Evolutionary conservation across 1,284 basidiomycete species (phyloP), one percentile per base, ranked within the genome.

Genomic region (Microbotryum scabiosae): DNA sequence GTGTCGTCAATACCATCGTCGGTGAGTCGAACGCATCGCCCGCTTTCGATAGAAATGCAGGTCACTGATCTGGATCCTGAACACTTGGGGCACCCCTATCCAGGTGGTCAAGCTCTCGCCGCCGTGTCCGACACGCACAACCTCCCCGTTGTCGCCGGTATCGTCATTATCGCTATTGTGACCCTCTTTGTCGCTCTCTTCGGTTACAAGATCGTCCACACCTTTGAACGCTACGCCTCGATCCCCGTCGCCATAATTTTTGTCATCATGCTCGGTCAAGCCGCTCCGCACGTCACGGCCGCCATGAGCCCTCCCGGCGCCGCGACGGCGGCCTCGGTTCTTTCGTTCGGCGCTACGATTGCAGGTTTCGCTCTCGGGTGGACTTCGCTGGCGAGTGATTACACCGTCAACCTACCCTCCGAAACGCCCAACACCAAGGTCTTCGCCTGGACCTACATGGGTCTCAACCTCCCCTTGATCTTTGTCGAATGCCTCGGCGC

Each of bases 231-330:
- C 8, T 69, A 86, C 5, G 78, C 85, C 5, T 91, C 88, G 85
- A 77, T 88, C 25, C 89, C 89, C 0, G 82, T 91, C 36, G 73
- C 85, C 75, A 72, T 90, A 56, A 83, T 90, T 59, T 83, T 85
- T 12, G 77, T 86, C 44, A 88, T 87, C 61, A 56, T 63, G 53
- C 51, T 63, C 43, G 67, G 65, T 18, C 63, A 69, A 47, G 61
- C 61, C 21, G 67, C 61, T 2, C 56, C 53, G n/a, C 36, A 60
- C 26, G 58, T 26, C 48, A 56, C 23, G 50, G 59, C 5, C 41
- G 59, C 56, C 2, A 41, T 56, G n/a, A 43, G 58, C 8, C 64
- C 75, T 2, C 68, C 76, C 1, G 75, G 88, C 46, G 74, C 87
- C 16, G 81, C 80, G 32, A 89, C 86, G 61, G 87, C 81, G 1